These are phyloP conservation scores for Nothomitra cinnamomea DNA, from an alignment of 2,329 filamentous ascomycete genomes.

Conservation along the genomic window DNA sequence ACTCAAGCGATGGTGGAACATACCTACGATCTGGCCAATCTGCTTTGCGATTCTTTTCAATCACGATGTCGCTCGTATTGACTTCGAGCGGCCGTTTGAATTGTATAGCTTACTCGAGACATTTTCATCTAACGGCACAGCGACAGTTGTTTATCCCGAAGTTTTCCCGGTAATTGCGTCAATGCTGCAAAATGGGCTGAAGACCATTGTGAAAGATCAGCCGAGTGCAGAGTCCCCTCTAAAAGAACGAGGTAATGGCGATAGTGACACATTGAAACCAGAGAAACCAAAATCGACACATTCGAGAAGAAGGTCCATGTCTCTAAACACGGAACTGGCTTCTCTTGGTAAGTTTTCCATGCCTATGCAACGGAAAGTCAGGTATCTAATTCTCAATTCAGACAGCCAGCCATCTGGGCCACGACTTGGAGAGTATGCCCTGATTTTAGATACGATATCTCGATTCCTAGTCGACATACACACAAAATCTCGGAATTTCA, in stretches of 20 bases:
- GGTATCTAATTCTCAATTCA: constrained; percentile 14
- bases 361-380: constrained; percentile 9
- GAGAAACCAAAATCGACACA: constrained; percentile 15
- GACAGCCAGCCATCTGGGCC: constrained; percentile 19
- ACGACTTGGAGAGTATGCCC: constrained; percentile 36
- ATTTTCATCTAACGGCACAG: constrained; percentile 41
- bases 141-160: constrained; percentile 57
- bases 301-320: constrained; percentile 45
- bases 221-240: constrained; percentile 40
- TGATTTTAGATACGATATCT: constrained; percentile 57
- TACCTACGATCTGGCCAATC: constrained; percentile 69
- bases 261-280: neutral
- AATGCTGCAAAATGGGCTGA: constrained; percentile 76
- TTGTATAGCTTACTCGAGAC: constrained; percentile 55
- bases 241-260: neutral
- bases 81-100: constrained; percentile 58
- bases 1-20: constrained; percentile 76
- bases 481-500: constrained; percentile 55
- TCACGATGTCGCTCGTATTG: constrained; percentile 56
- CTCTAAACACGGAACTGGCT: constrained; percentile 39
- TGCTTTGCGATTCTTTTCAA: constrained; percentile 83
- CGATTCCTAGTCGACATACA: constrained; percentile 69
- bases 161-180: constrained; percentile 62
- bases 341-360: constrained; percentile 13
- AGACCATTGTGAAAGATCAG: constrained; percentile 47